Evolutionary conservation across 768 basidiomycete species (phyloP).

Genomic region (Pisolithus tinctorius): DNA sequence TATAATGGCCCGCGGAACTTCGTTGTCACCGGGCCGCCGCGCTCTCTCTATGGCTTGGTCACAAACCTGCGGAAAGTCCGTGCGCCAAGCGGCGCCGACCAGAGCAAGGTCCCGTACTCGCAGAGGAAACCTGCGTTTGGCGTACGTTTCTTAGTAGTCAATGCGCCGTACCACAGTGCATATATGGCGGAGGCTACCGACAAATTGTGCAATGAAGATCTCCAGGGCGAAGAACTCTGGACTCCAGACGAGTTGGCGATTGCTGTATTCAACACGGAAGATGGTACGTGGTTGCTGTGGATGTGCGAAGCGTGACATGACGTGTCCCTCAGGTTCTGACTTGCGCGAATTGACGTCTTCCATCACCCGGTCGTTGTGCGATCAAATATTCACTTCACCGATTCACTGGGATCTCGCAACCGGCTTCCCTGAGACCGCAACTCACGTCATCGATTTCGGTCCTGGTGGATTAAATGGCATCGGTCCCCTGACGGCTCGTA

Average conservation of each 20-base stretch:
- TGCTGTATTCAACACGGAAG: slow-evolving; percentile 88
- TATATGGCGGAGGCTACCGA: slow-evolving; percentile 74
- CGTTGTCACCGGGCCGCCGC: slow-evolving; percentile 88
- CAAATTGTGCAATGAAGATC: slow-evolving; percentile 68
- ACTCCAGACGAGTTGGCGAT: slow-evolving; percentile 59
- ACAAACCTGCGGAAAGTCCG: slow-evolving; percentile 85
- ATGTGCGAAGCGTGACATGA: slow-evolving; percentile 14
- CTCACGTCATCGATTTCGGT: slow-evolving; percentile 95
- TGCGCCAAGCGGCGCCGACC: slow-evolving; percentile 82
- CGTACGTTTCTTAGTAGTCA: slow-evolving; percentile 90
- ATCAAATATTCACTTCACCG: slow-evolving; percentile 86
- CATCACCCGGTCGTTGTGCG: slow-evolving; percentile 81
- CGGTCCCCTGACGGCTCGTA: slow-evolving; percentile 82
- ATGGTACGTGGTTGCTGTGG: slow-evolving; percentile 49
- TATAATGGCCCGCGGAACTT: slow-evolving; percentile 88
- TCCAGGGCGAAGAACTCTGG: slow-evolving; percentile 78
- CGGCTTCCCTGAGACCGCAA: slow-evolving; percentile 82
- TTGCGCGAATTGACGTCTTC: slow-evolving; percentile 63
- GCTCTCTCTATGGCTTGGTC: slow-evolving; percentile 90
- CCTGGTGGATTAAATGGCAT: slow-evolving; percentile 93
- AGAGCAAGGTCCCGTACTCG: slow-evolving; percentile 90
- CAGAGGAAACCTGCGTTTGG: slow-evolving; percentile 93
- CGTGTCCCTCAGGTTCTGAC: slow-evolving; percentile 59
- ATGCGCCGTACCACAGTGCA: slow-evolving; percentile 91
- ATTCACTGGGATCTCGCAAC: slow-evolving; percentile 94